Evolutionary conservation across 2,329 filamentous ascomycete genomes (phyloP).

Genomic region (Cladosporium sp.): DNA sequence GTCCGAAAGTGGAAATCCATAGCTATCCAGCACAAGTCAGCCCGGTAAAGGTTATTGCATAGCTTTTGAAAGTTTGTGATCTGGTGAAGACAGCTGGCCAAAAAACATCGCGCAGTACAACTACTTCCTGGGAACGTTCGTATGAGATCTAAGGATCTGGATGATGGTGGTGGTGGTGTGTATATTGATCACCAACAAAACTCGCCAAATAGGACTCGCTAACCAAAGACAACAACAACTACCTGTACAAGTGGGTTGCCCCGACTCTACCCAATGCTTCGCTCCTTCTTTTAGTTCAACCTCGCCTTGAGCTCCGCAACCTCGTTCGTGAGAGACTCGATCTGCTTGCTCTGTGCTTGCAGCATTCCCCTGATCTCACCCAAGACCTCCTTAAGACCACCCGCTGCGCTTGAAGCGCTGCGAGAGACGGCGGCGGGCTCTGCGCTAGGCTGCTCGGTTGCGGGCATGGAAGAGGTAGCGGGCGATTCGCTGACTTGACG

Average conservation of each 20-base stretch:
- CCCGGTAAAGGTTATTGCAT: too few relatives aligned
- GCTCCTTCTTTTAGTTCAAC: not conserved
- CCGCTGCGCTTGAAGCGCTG: conserved; percentile 43
- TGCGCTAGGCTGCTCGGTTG: conserved; percentile 2
- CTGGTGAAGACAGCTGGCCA: too few relatives aligned
- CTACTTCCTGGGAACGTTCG: too few relatives aligned
- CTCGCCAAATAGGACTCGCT: conserved; percentile 7
- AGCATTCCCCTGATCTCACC: conserved; percentile 74
- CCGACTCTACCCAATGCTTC: not conserved
- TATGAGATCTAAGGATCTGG: too few relatives aligned
- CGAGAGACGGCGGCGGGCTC: conserved; percentile 27
- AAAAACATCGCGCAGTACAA: not conserved
- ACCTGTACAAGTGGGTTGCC: conserved; percentile 5
- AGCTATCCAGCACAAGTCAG: too few relatives aligned
- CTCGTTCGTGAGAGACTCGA: conserved; percentile 73
- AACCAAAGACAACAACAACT: not conserved
- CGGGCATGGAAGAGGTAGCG: not conserved
- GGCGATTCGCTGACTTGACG: not conserved
- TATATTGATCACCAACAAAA: not conserved
- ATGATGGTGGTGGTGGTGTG: not conserved
- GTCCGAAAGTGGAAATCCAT: not conserved
- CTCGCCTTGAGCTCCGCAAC: conserved; percentile 76
- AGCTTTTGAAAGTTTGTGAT: too few relatives aligned
- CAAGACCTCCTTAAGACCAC: conserved; percentile 61
- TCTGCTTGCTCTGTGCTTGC: conserved; percentile 71